Evolutionary conservation across 805 yeast species (phyloP).

Genomic region (Candida orba): DNA sequence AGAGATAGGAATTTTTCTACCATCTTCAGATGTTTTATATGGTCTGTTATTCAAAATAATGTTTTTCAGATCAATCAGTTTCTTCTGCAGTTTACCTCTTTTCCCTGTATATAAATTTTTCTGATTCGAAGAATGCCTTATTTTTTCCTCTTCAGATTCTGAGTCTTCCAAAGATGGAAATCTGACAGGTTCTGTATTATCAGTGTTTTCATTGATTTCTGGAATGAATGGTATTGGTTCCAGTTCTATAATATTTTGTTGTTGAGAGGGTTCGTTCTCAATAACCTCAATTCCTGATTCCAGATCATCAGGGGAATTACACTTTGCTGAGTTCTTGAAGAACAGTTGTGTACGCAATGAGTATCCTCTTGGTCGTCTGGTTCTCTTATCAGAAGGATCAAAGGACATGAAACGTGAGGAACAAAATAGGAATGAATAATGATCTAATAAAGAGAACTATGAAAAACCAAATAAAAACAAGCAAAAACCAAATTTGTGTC

Average conservation of each 20-base stretch:
- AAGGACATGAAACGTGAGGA: not conserved
- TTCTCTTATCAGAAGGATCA: not conserved
- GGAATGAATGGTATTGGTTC: constrained; percentile 1
- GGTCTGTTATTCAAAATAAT: constrained; percentile 39
- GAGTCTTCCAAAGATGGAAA: constrained; percentile 3
- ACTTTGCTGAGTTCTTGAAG: constrained; percentile 29
- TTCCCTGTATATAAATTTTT: constrained; percentile 16
- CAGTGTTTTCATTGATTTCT: not conserved
- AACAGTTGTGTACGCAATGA: constrained; percentile 61
- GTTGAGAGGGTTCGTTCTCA: constrained; percentile 24
- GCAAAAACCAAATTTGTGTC: not conserved
- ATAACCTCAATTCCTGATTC: constrained; percentile 14
- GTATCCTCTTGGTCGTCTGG: constrained; percentile 51
- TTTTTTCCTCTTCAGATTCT: constrained; percentile 20
- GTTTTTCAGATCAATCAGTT: constrained; percentile 23
- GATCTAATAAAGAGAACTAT: too few relatives aligned
- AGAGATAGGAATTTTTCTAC: constrained; percentile 68
- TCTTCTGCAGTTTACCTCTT: constrained; percentile 17
- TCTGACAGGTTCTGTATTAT: not conserved
- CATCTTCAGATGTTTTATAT: constrained; percentile 51
- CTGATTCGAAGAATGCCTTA: constrained; percentile 9
- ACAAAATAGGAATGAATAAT: too few relatives aligned
- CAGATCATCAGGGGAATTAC: not conserved
- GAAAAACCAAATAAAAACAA: too few relatives aligned
- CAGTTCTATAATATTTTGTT: constrained; percentile 6